Evolutionary conservation across 352 stramenopile species (phyloP), one percentile per base, ranked within the genome.

Genomic region (Phytopythium montanum): DNA sequence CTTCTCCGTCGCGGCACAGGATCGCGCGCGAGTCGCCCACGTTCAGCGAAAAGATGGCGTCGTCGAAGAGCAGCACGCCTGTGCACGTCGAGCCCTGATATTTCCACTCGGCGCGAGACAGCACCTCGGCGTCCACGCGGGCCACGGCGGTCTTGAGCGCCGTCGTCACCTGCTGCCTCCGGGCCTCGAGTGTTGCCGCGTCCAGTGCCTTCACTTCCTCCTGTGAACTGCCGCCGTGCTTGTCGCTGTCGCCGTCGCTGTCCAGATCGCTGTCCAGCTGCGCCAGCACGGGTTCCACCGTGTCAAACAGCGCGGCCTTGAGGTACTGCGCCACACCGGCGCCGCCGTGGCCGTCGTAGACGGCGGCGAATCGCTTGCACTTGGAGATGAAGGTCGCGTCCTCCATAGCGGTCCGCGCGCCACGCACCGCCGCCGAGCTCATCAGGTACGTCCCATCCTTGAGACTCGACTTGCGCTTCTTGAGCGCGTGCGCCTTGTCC

Each of bases 1-100:
- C 83, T 14, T 89, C 60, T 36, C 87, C 87, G 18, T 62, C 73
- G 38, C 95, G 85, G 67, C 92, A 96, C 54, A 99, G 72, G 31
- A 99, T 87, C 5, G 95, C 95, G 29, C 96, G 89, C 65, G 85
- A 98, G 62, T 99, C 96, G 25, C 96, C 96, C n/a, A 98, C 85
- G 65, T 99, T 98, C 25, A 94, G 59, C 33, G 80, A 85, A 57
- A 90, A 85, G 48, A 96, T 82, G 10, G 80, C 67, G 53, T 94
- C 85, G 41, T 92, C 81, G 46, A 82, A 85, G 18, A 96, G 54
- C 18, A 94, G 66, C 53, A 94, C 78, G 5, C 81, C 84, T 0
- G 83, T 75, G 0, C 77, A 86, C 0, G 87, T 96, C 16, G 87
- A 92, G 29, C 87, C 87, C 54, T 92, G 79, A 18, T 78, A 87